These are phyloP conservation scores for Calycina herbarum DNA, from an alignment of 2,329 filamentous ascomycete genomes.

Conservation along the genomic window DNA sequence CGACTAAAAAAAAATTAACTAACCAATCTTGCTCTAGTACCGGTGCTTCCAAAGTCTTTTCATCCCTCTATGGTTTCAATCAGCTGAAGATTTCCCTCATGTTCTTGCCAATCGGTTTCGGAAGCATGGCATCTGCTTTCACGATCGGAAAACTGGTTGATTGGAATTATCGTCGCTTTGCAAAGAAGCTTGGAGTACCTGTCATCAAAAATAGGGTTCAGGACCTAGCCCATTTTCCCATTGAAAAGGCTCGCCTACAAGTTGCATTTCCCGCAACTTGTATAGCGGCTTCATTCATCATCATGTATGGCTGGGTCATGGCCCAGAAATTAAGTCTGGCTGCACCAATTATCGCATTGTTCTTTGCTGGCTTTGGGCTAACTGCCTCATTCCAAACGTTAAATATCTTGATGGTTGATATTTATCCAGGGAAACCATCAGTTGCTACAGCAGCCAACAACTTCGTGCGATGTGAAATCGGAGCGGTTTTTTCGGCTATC, in stretches of 20 bases:
- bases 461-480: slow-evolving; percentile 54
- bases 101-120: slow-evolving; percentile 51
- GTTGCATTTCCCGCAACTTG: slow-evolving; percentile 52
- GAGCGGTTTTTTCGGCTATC: slow-evolving; percentile 52
- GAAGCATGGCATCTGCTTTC: slow-evolving; percentile 47
- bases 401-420: slow-evolving; percentile 55
- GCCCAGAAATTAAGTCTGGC: slow-evolving; percentile 45
- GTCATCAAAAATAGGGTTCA: slow-evolving; percentile 54
- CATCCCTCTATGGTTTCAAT: slow-evolving; percentile 57
- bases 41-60: slow-evolving; percentile 44
- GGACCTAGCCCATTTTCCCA: slow-evolving; percentile 50
- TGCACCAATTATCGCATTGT: slow-evolving; percentile 48
- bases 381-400: slow-evolving; percentile 54
- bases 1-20: not conserved
- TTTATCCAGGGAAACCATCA: slow-evolving; percentile 53
- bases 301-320: slow-evolving; percentile 55
- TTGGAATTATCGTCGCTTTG: slow-evolving; percentile 66
- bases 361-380: slow-evolving; percentile 49
- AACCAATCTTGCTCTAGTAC: not conserved
- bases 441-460: slow-evolving; percentile 59
- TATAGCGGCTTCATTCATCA: slow-evolving; percentile 47
- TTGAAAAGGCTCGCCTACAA: slow-evolving; percentile 52
- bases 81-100: slow-evolving; percentile 55
- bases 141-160: slow-evolving; percentile 58
- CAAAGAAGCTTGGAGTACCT: slow-evolving; percentile 50